Percentiles rank a stretch among this genome's conserved stretches.
Conservation (phyloP, 2,329 filamentous ascomycete species). For the Fusarium oxysporum region DNA sequence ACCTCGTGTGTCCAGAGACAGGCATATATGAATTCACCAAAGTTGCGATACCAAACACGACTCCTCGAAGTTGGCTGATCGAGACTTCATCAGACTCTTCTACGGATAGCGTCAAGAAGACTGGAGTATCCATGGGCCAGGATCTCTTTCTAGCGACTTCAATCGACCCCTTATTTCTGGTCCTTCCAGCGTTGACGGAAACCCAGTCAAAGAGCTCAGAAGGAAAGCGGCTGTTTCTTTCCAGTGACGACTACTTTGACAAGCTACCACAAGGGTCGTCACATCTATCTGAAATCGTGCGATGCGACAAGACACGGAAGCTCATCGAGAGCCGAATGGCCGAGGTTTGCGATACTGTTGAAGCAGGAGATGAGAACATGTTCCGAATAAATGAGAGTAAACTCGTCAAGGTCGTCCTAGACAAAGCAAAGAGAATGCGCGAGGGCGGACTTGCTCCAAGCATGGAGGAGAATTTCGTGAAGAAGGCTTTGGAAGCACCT, state of each 20-base stretch:
- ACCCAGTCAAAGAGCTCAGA: slow-evolving; percentile 56
- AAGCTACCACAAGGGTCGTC: slow-evolving; percentile 64
- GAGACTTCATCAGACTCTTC: slow-evolving; percentile 47
- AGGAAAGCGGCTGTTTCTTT: slow-evolving; percentile 73
- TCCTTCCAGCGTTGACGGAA: slow-evolving; percentile 76
- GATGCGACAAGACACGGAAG: slow-evolving; percentile 58
- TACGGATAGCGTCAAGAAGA: slow-evolving; percentile 27
- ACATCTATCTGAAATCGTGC: slow-evolving; percentile 70
- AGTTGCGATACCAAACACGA: slow-evolving; percentile 63
- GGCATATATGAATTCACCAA: slow-evolving; percentile 75
- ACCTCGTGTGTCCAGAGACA: slow-evolving; percentile 70
- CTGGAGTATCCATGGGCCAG: slow-evolving; percentile 69
- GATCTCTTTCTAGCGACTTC: slow-evolving; percentile 87
- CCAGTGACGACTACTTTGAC: slow-evolving; percentile 79
- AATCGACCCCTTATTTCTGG: slow-evolving; percentile 85
- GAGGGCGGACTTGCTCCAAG: slow-evolving; percentile 75
- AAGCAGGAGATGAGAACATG: slow-evolving; percentile 86
- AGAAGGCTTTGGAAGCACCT: slow-evolving; percentile 79
- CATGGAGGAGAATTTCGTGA: slow-evolving; percentile 88
- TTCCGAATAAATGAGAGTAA: slow-evolving; percentile 82
- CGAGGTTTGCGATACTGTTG: slow-evolving; percentile 81
- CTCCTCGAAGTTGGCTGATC: slow-evolving; percentile 73
- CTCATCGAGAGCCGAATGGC: slow-evolving; percentile 74
- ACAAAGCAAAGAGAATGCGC: slow-evolving; percentile 79
- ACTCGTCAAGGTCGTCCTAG: slow-evolving; percentile 71